Evolutionary conservation across 176 grass and related monocot genomes (phyloP).

Genomic region (Musa itinerans): DNA sequence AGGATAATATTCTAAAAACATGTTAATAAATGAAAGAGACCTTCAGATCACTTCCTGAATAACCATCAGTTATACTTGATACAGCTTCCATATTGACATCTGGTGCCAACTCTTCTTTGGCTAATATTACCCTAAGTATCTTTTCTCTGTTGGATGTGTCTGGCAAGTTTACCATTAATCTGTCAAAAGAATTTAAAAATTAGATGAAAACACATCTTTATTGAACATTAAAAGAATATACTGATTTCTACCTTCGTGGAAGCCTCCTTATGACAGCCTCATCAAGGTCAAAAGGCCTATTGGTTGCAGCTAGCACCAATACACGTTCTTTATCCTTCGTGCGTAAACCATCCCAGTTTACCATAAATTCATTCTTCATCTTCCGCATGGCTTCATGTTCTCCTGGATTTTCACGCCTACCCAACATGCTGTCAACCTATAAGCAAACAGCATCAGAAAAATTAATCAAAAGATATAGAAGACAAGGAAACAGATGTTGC

Average conservation of each 20-base stretch:
- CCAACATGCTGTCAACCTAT: slow-evolving; percentile 90
- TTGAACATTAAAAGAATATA: not conserved
- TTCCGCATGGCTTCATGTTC: slow-evolving; percentile 99
- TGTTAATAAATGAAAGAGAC: slow-evolving; percentile 26
- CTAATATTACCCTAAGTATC: slow-evolving; percentile 85
- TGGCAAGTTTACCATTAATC: slow-evolving; percentile 98
- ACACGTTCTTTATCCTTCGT: slow-evolving; percentile 94
- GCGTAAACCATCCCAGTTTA: slow-evolving; percentile 95
- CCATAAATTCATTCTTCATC: slow-evolving; percentile 99
- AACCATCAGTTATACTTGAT: slow-evolving; percentile 79
- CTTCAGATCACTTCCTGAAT: slow-evolving; percentile 98
- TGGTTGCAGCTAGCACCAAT: slow-evolving; percentile 93
- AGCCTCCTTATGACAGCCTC: slow-evolving; percentile 97
- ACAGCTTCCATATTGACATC: slow-evolving; percentile 69
- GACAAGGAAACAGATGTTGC: not conserved
- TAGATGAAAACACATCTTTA: not conserved
- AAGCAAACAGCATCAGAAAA: slow-evolving; percentile 17
- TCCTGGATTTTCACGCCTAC: slow-evolving; percentile 90
- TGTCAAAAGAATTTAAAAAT: slow-evolving; percentile 23
- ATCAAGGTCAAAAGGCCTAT: slow-evolving; percentile 98
- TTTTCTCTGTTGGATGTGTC: slow-evolving; percentile 77
- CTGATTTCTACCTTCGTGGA: slow-evolving; percentile 58
- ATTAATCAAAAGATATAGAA: not conserved
- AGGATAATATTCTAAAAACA: slow-evolving; percentile 19
- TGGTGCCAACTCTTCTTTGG: slow-evolving; percentile 73